A percentile compares a stretch with the other conserved stretches of the same genome.
Evolutionary conservation across 176 grass and related monocot genomes (phyloP).

Genomic region (Elymus sibiricus): DNA sequence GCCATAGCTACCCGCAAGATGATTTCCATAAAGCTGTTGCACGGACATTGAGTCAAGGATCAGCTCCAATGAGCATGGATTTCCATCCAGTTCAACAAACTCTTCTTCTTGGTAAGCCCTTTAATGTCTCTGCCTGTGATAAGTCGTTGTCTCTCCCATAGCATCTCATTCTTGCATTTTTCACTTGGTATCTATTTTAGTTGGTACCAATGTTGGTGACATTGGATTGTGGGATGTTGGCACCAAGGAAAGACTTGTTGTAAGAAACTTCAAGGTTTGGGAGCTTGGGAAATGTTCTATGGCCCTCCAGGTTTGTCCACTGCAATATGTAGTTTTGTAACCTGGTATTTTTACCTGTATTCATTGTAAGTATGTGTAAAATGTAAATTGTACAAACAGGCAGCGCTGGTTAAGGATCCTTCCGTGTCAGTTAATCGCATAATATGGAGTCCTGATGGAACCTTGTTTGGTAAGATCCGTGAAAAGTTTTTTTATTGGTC

Average conservation of each 20-base stretch:
- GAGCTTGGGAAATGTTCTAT: conserved; percentile 79
- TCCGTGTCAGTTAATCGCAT: conserved; percentile 86
- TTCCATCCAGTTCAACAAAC: conserved; percentile 96
- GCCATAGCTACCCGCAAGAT: conserved; percentile 73
- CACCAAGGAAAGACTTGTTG: conserved; percentile 70
- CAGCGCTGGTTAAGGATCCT: conserved; percentile 87
- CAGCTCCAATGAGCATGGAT: conserved; percentile 96
- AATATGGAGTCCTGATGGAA: conserved; percentile 95
- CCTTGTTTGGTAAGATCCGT: conserved; percentile 76
- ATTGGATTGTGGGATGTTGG: conserved; percentile 99
- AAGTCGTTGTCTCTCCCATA: background rate
- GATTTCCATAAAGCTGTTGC: conserved; percentile 90
- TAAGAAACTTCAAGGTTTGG: conserved; percentile 97
- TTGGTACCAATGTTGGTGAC: conserved; percentile 98
- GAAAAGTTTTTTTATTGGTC: background rate
- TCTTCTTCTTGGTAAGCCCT: conserved; percentile 80
- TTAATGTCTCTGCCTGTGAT: conserved; percentile 17
- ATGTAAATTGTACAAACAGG: conserved; percentile 41
- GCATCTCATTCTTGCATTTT: conserved; percentile 18
- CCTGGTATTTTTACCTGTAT: background rate
- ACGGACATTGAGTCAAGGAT: conserved; percentile 76
- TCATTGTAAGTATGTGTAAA: conserved; percentile 9
- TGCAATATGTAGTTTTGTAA: conserved; percentile 9
- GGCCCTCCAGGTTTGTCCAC: conserved; percentile 73
- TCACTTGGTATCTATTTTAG: conserved; percentile 42